These are phyloP conservation scores for Aphanomyces cochlioides DNA, from an alignment of 352 stramenopile species.

Conservation along the genomic window DNA sequence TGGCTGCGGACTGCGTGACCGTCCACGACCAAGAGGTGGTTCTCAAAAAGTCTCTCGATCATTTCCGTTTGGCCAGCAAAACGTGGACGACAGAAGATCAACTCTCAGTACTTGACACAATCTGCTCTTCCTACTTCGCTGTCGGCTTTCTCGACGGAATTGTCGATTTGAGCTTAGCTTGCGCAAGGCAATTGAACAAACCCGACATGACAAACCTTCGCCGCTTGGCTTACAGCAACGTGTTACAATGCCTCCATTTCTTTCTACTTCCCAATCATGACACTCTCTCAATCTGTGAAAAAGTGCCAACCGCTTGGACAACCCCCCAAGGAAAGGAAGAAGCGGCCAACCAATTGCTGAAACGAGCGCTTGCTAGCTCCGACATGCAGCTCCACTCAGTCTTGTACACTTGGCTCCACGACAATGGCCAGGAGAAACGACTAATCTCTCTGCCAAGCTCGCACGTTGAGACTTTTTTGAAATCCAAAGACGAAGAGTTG, in stretches of 20 bases:
- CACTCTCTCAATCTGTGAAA: slow-evolving; percentile 5
- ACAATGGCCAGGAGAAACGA: slow-evolving; percentile 36
- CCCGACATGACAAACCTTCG: slow-evolving; percentile 22
- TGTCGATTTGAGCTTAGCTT: slow-evolving; percentile 76
- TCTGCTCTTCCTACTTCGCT: slow-evolving; percentile 76
- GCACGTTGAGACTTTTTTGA: slow-evolving; percentile 79
- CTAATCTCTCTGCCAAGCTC: slow-evolving; percentile 25
- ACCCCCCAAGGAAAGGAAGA: background rate
- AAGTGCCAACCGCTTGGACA: background rate
- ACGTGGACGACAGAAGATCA: slow-evolving; percentile 83
- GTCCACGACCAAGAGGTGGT: slow-evolving; percentile 56
- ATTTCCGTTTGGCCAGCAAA: slow-evolving; percentile 79
- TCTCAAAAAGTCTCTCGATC: slow-evolving; percentile 63
- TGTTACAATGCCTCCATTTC: slow-evolving; percentile 20
- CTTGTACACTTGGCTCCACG: slow-evolving; percentile 80
- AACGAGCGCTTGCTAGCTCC: slow-evolving; percentile 52
- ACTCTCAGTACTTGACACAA: slow-evolving; percentile 66
- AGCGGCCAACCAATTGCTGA: slow-evolving; percentile 6
- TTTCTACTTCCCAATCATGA: background rate
- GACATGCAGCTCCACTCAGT: slow-evolving; percentile 71
- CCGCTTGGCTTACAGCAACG: slow-evolving; percentile 40
- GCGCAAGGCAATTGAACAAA: slow-evolving; percentile 59
- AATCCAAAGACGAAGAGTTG: slow-evolving; percentile 78
- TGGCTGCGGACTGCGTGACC: slow-evolving; percentile 64
- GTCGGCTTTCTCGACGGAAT: slow-evolving; percentile 83